Evolutionary conservation across 805 yeast species (phyloP).

Genomic region (Candida wancherniae): DNA sequence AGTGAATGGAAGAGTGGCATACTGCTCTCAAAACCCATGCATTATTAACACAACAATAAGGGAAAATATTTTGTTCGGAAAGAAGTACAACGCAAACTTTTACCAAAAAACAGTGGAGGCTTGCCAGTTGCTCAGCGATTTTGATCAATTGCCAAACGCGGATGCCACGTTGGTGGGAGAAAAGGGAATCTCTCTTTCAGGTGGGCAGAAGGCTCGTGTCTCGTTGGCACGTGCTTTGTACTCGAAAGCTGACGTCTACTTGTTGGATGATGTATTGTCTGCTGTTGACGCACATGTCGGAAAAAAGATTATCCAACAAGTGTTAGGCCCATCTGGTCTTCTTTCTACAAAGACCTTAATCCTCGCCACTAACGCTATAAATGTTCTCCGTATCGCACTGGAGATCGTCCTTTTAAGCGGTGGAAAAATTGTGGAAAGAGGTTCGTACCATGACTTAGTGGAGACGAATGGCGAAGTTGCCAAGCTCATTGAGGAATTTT

Average conservation of each 20-base stretch:
- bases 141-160: conserved; percentile 46
- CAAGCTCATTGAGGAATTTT: conserved; percentile 28
- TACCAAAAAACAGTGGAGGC: conserved; percentile 43
- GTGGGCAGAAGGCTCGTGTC: conserved; percentile 62
- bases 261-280: conserved; percentile 62
- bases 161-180: conserved; percentile 56
- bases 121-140: conserved; percentile 46
- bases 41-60: conserved; percentile 46
- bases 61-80: conserved; percentile 50
- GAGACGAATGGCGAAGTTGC: conserved; percentile 31
- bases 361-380: conserved; percentile 54
- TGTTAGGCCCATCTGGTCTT: conserved; percentile 45
- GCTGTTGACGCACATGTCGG: conserved; percentile 75
- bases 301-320: conserved; percentile 46
- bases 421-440: conserved; percentile 52
- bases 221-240: conserved; percentile 68
- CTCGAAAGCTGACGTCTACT: conserved; percentile 51
- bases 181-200: conserved; percentile 56
- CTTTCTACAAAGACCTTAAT: conserved; percentile 49
- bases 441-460: conserved; percentile 49
- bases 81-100: conserved; percentile 36
- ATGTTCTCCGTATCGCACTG: conserved; percentile 54
- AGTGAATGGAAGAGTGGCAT: conserved; percentile 46
- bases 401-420: conserved; percentile 55
- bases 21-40: conserved; percentile 59